These are phyloP conservation scores for Tricholoma bakamatsutake DNA, from an alignment of 768 basidiomycete genomes.

Conservation along the genomic window DNA sequence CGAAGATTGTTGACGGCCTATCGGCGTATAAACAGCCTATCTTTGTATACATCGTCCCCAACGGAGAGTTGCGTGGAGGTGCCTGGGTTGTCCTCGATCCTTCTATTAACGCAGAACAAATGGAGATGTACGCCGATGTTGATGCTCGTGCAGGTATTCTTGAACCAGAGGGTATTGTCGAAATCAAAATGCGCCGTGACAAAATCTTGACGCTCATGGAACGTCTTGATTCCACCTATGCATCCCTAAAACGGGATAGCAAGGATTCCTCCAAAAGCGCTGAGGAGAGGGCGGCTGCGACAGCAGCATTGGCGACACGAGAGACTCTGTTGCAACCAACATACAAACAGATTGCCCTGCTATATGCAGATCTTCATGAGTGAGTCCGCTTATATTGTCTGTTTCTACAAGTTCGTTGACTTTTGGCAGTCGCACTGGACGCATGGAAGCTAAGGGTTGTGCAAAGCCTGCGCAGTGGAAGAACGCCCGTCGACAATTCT, in stretches of 20 bases:
- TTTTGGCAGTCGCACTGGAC: conserved; percentile 72
- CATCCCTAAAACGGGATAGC: conserved; percentile 72
- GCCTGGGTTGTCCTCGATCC: conserved; percentile 99
- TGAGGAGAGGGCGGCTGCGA: conserved; percentile 69
- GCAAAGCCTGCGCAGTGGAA: conserved; percentile 86
- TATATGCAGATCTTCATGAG: conserved; percentile 97
- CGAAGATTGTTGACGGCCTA: conserved; percentile 97
- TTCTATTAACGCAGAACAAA: conserved; percentile 92
- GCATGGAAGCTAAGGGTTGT: conserved; percentile 97
- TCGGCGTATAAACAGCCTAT: conserved; percentile 96
- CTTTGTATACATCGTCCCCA: conserved; percentile 97
- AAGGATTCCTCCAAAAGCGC: conserved; percentile 66
- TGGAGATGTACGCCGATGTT: conserved; percentile 99
- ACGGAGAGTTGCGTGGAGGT: conserved; percentile 97
- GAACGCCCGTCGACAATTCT: conserved; percentile 83
- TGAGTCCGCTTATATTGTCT: conserved; percentile 34
- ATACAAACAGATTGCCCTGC: conserved; percentile 88
- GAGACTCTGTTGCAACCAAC: conserved; percentile 81
- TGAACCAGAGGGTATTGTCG: conserved; percentile 95
- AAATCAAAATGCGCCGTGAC: conserved; percentile 96
- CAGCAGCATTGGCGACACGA: conserved; percentile 62
- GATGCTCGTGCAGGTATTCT: conserved; percentile 94
- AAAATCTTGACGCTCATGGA: conserved; percentile 91
- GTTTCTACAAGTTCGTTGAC: conserved; percentile 7
- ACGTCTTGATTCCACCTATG: conserved; percentile 82